Evolutionary conservation across 495 filamentous ascomycete species (phyloP), one percentile per base, ranked within the genome.

Genomic region (Neurospora sp.): DNA sequence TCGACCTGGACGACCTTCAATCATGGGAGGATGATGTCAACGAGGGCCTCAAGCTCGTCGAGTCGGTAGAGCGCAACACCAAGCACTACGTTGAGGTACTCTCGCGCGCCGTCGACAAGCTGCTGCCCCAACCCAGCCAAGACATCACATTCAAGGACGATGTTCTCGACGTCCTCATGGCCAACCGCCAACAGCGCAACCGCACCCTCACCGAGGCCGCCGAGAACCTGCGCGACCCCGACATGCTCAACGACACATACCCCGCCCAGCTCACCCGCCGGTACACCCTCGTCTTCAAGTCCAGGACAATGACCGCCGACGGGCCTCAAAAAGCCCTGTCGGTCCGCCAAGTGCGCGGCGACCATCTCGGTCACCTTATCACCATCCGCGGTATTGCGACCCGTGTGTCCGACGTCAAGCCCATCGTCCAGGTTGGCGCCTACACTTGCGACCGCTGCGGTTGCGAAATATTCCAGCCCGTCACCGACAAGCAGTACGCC

Each of bases 401-500:
- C 1, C 88, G 96, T 80, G 96, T 98, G 3, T 97, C 95, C 2
- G 96, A 99, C 79, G 96, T 99, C 73, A 99, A 99, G 85, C 96
- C 96, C 40, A 90, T 96, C n/a, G 93, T 97, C 27, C 90, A 93
- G 76, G 96, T 99, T 74, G 97, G 97, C 80, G 96, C 96, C 42
- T 99, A 98, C 80, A 94, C 94, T 38, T 99, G 96, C 83, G 96
- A 99, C 79, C 90, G 93, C 70, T 99, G 96, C 78, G 96, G 96
- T 62, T 94, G 90, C 78, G 96, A 99, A 82, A 94, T 98, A 78
- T 99, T 99, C 88, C 96, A 99, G 82, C 95, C 97, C 18, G 88
- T 99, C 79, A 92, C 91, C 39, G 92, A 93, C 69, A 97, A 94
- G 84, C 92, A 95, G 77, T 99, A 92, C 79, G 88, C 90, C 11